phyloP scores from a whole-genome alignment of 495 filamentous ascomycete genomes.

The Podospora appendiculata region DNA sequence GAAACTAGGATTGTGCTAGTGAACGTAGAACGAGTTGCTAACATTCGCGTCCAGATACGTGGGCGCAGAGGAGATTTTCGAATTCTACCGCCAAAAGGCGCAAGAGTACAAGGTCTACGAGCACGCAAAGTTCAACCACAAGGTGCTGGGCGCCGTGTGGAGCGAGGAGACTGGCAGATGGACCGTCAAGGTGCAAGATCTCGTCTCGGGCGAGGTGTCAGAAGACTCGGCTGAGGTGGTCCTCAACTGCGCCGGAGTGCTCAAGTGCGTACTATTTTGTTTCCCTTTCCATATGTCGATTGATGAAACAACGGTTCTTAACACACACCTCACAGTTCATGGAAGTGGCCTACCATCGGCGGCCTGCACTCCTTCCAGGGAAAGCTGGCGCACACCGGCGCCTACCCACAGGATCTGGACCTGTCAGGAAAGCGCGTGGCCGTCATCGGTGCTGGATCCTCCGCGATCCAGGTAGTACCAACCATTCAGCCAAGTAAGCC shows the following conservation, averaged over 20 bases:
- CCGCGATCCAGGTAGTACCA: too few species aligned
- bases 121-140: constrained; percentile 34
- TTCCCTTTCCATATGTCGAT: neutral
- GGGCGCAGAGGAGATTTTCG: too few species aligned
- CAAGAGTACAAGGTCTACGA: constrained; percentile 48
- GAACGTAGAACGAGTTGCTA: too few species aligned
- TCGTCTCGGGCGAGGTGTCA: neutral
- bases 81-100: too few species aligned
- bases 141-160: constrained; percentile 24
- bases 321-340: neutral
- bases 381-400: constrained; percentile 39
- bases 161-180: constrained; percentile 8
- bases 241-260: constrained; percentile 1
- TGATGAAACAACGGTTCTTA: neutral
- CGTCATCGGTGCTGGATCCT: constrained; percentile 2
- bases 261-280: neutral
- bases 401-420: constrained; percentile 39
- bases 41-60: too few species aligned
- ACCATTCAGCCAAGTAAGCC: too few species aligned
- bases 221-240: constrained; percentile 1
- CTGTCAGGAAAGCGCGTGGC: constrained; percentile 41
- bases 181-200: neutral
- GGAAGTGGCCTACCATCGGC: constrained; percentile 40
- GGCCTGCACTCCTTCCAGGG: constrained; percentile 38
- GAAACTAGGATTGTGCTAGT: too few species aligned